Conservation (phyloP, 2,329 filamentous ascomycete species). For the Alternaria sp. region DNA sequence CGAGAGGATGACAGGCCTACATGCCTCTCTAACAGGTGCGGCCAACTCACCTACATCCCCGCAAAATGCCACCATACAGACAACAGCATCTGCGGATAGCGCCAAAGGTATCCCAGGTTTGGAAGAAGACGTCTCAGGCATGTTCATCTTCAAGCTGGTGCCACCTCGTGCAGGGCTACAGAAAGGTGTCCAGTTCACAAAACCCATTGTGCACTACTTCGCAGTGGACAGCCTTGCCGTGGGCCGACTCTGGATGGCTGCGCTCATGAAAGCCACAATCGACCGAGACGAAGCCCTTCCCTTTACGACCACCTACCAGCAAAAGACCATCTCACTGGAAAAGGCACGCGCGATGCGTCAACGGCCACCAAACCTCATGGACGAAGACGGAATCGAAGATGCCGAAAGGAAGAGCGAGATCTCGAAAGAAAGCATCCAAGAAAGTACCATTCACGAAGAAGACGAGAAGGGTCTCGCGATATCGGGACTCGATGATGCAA, state of each 20-base stretch:
- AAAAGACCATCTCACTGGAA: conserved; percentile 91
- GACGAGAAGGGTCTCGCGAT: conserved; percentile 49
- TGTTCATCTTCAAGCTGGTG: conserved; percentile 98
- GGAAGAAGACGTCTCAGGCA: conserved; percentile 61
- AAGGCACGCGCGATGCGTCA: conserved; percentile 90
- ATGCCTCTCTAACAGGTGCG: conserved; percentile 91
- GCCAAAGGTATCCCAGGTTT: conserved; percentile 39
- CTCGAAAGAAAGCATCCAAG: conserved; percentile 46
- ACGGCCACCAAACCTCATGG: conserved; percentile 87
- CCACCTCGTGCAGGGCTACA: conserved; percentile 87
- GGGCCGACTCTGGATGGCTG: conserved; percentile 96
- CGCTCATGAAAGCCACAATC: conserved; percentile 98
- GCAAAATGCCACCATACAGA: conserved; percentile 48
- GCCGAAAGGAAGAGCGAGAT: conserved; percentile 37
- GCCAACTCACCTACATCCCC: conserved; percentile 70
- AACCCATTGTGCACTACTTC: conserved; percentile 96
- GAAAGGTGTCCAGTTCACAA: conserved; percentile 94
- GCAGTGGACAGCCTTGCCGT: conserved; percentile 89
- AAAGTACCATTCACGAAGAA: conserved; percentile 46
- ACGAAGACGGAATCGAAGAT: conserved; percentile 47
- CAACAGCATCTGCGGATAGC: conserved; percentile 48
- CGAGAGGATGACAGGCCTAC: conserved; percentile 86
- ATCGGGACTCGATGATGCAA: conserved; percentile 45
- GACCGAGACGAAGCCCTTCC: conserved; percentile 81
- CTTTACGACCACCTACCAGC: conserved; percentile 91